phyloP scores from a whole-genome alignment of 495 filamentous ascomycete species.

The Aspergillus indologenus region DNA sequence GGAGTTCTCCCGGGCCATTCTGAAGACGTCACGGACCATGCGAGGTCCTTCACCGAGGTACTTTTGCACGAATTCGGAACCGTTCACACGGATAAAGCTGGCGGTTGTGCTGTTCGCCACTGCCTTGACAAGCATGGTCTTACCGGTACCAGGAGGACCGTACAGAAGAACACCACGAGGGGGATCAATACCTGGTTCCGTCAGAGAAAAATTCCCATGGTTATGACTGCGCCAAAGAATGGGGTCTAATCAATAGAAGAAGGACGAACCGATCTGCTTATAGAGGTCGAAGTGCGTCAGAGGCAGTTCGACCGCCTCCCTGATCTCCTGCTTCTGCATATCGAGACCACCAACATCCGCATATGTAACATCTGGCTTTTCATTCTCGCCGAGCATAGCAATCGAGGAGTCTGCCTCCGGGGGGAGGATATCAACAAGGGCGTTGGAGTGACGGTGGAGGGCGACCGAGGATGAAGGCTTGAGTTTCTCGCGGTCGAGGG shows the following conservation, averaged over 20 bases:
- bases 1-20: conserved; percentile 97
- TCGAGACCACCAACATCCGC: conserved; percentile 96
- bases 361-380: conserved; percentile 98
- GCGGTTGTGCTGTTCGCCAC: conserved; percentile 98
- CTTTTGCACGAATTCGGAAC: conserved; percentile 98
- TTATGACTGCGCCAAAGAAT: background rate
- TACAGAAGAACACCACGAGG: conserved; percentile 95
- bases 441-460: conserved; percentile 95
- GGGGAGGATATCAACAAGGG: conserved; percentile 95
- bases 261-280: conserved; percentile 74
- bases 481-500: conserved; percentile 93
- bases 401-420: conserved; percentile 98
- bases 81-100: conserved; percentile 96
- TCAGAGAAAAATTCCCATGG: conserved; percentile 20
- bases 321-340: conserved; percentile 99
- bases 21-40: conserved; percentile 98
- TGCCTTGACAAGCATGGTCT: conserved; percentile 98
- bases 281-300: conserved; percentile 97
- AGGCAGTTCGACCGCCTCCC: conserved; percentile 94
- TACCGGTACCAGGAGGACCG: conserved; percentile 93
- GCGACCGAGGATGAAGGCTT: conserved; percentile 98
- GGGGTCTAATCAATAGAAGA: background rate
- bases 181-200: conserved; percentile 76
- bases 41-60: conserved; percentile 96
- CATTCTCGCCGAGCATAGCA: conserved; percentile 92